Evolutionary conservation across 2,329 filamentous ascomycete genomes (phyloP).

Genomic region (Chrysosphaeria jannelii): DNA sequence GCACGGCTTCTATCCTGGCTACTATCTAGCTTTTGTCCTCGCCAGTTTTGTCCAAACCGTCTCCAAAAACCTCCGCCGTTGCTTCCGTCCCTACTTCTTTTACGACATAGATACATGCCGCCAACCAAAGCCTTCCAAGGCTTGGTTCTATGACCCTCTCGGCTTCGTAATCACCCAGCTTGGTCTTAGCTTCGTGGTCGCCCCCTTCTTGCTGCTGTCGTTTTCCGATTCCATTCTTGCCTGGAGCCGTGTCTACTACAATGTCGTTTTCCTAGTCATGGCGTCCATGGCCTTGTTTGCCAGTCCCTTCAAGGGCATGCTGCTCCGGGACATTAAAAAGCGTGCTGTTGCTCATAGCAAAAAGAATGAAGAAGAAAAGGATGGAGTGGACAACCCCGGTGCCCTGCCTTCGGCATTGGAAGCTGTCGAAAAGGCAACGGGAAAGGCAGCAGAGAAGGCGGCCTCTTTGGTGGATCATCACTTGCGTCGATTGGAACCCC

Average conservation of each 20-base stretch:
- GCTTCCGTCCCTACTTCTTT: conserved; percentile 86
- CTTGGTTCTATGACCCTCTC: conserved; percentile 42
- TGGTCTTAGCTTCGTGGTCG: conserved; percentile 41
- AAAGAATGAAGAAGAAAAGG: conserved; percentile 11
- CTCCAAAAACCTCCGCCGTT: conserved; percentile 76
- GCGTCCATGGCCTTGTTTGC: conserved; percentile 44
- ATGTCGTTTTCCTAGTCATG: conserved; percentile 37
- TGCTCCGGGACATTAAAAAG: no score
- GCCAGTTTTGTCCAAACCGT: conserved; percentile 77
- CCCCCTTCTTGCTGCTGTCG: conserved; percentile 60
- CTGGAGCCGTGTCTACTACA: conserved; percentile 78
- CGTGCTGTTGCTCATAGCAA: no score
- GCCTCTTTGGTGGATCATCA: no score
- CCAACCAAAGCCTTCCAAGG: conserved; percentile 38
- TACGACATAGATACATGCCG: conserved; percentile 39
- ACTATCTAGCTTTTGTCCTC: conserved; percentile 73
- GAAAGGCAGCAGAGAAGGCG: background rate
- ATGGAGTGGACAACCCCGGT: background rate
- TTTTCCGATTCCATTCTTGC: conserved; percentile 39
- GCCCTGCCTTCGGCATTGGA: background rate
- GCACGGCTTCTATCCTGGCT: conserved; percentile 95
- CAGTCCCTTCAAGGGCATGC: conserved; percentile 36
- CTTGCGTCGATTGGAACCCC: background rate
- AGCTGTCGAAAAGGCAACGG: background rate
- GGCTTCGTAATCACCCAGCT: conserved; percentile 9